Base-by-base conservation (phyloP, 2,329 filamentous ascomycete species). In the Talaromyces pinophilus region DNA sequence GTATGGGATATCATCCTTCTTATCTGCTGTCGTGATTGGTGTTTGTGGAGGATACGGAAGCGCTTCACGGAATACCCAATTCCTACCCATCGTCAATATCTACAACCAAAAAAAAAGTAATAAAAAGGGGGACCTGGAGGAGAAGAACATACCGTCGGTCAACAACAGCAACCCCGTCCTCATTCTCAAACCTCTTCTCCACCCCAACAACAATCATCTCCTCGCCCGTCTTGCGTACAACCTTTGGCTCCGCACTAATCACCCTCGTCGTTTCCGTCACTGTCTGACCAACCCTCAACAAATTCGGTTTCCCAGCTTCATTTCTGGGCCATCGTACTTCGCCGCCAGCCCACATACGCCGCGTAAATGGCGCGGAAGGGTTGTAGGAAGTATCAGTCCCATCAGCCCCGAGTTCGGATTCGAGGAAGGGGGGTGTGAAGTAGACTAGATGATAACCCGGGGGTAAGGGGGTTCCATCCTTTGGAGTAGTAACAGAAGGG, bases 311-410 rank as follows among this genome's bases (percentile, higher is more conserved):
- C 17, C 77, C 72, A 10, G 65, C 22, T 10, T 67, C 67, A 59
- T 74, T 68, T 22, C 70, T 67, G 35, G 76, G 67, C 71, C 91
- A 91, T 1, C 74, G 74, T 7, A 97, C 78, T 48, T 85, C 84
- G 0, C 94, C 95, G 38, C 93, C 93, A 11, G 92, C 92, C 95
- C 95, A 99, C 82, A 99, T 88, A 15, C 95, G 88, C 25, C 92
- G 86, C 61, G 84, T 84, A 76, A 91, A 97, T 0, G 88, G 88
- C 2, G 75, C 74, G 1, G 90, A 91, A 0, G 94, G 94, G 33
- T 84, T 88, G 74, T 97, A 92, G 63, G 89, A 83, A 2, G 86
- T 82, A 76, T 98, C 94, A 1, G 93, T 96, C 65, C 94, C 94
- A 79, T 98, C 95, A 0, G 87, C 82, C n/a, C 92, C 85, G 46